A percentile compares a stretch with the other conserved stretches of the same genome.
Evolutionary conservation across 176 grass and related monocot genomes (phyloP).

Genomic region (barley (Hordeum vulgare)): MorexV3_pseudomolecules_assembly NC_058518.1:509165345-509165844

Average conservation of each 20-base stretch:
- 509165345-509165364: neutral
- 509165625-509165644: slow-evolving; percentile 97
- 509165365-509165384: neutral
- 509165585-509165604: slow-evolving; percentile 63
- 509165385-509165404: slow-evolving; percentile 59
- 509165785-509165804: too few species aligned
- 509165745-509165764: too few species aligned
- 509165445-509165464: slow-evolving; percentile 84
- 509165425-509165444: slow-evolving; percentile 83
- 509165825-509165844: too few species aligned
- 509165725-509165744: too few species aligned
- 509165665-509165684: too few species aligned
- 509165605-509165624: slow-evolving; percentile 91
- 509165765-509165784: too few species aligned
- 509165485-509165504: slow-evolving; percentile 66
- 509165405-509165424: slow-evolving; percentile 64
- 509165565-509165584: slow-evolving; percentile 87
- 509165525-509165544: neutral
- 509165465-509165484: too few species aligned
- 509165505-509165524: slow-evolving; percentile 42
- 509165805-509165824: too few species aligned
- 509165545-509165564: slow-evolving; percentile 43
- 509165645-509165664: too few species aligned
- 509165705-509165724: too few species aligned
- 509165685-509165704: too few species aligned